Evolutionary conservation across 306 rosid species (phyloP).

Genomic region (Herpetospermum pedunculosum): DNA sequence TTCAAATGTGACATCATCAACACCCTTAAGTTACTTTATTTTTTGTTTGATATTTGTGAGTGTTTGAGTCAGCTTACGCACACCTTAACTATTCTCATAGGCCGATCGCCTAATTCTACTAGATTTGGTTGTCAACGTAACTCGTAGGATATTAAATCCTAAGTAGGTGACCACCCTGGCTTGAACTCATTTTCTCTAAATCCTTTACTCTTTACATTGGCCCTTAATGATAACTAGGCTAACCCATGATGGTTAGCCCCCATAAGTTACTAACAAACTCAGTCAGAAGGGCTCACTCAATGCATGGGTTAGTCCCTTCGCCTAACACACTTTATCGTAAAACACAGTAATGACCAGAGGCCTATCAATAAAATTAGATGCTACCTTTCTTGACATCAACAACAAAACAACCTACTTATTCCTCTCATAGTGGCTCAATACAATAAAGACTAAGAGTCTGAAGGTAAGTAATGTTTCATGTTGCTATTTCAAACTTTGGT

Average conservation of each 20-base stretch:
- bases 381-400: neutral
- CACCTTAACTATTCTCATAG: neutral
- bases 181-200: neutral
- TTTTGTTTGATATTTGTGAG: neutral
- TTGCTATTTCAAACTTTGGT: neutral
- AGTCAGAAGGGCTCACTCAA: neutral
- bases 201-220: neutral
- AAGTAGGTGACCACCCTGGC: too few species aligned
- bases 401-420: neutral
- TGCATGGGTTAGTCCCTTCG: neutral
- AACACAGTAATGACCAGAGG: neutral
- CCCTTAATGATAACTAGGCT: neutral
- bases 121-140: neutral
- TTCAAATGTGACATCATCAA: too few species aligned
- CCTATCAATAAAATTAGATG: neutral
- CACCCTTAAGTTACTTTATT: neutral
- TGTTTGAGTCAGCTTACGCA: neutral
- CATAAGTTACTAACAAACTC: neutral
- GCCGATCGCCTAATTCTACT: neutral
- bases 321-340: neutral
- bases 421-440: neutral
- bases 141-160: too few species aligned
- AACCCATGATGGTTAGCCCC: neutral
- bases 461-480: neutral
- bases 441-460: neutral